phyloP scores from a whole-genome alignment of 148 eudicot genomes.

The Silene conica region DNA sequence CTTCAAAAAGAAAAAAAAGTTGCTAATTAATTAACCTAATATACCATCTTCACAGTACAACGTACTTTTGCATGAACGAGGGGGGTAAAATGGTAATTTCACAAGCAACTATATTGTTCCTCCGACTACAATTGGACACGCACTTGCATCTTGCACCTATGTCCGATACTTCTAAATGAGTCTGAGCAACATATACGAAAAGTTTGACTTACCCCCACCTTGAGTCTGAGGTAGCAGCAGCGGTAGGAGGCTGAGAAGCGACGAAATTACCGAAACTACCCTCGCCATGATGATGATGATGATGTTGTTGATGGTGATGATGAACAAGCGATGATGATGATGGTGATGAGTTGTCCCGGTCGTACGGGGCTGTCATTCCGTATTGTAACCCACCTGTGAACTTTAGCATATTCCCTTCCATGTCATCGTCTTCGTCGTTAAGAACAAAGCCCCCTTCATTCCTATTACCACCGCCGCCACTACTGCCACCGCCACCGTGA shows the following conservation, averaged over 20 bases:
- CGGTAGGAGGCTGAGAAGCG: slow-evolving; percentile 13
- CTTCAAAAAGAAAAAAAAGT: not conserved
- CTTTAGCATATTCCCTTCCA: slow-evolving; percentile 37
- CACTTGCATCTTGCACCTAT: too few species aligned
- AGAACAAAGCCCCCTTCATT: slow-evolving; percentile 13
- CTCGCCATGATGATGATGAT: slow-evolving; percentile 14
- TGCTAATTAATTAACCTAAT: not conserved
- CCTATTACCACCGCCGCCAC: not conserved
- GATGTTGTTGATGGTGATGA: slow-evolving; percentile 24
- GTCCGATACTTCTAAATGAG: too few species aligned
- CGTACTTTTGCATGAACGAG: slow-evolving; percentile 1
- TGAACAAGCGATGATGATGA: slow-evolving; percentile 17
- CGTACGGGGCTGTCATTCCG: slow-evolving; percentile 29
- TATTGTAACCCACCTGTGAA: slow-evolving; percentile 45
- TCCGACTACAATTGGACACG: too few species aligned
- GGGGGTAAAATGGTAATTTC: slow-evolving; percentile 23
- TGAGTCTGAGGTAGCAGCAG: slow-evolving; percentile 18
- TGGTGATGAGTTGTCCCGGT: slow-evolving; percentile 34
- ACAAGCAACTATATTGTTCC: not conserved
- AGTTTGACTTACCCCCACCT: slow-evolving; percentile 20
- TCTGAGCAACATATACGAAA: too few species aligned
- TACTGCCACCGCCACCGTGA: too few species aligned
- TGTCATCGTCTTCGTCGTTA: slow-evolving; percentile 23
- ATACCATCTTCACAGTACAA: not conserved
- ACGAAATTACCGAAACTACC: slow-evolving; percentile 35